Conservation (phyloP, 495 filamentous ascomycete genomes). For the Thozetella sp. region DNA sequence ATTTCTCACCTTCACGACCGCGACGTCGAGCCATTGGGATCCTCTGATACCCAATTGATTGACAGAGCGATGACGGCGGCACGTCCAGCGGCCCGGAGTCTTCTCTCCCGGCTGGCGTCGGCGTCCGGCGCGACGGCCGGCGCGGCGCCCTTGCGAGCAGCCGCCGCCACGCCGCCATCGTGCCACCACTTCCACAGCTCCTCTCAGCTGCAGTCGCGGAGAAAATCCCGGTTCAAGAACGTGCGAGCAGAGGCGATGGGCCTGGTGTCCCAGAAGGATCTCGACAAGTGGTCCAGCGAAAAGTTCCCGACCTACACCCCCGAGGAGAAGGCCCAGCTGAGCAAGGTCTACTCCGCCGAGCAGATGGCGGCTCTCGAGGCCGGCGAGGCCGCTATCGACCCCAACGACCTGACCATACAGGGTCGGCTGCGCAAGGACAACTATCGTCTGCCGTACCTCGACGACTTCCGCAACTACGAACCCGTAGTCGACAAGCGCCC, state of each 20-base stretch:
- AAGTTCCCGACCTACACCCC: slow-evolving; percentile 65
- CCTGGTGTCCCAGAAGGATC: slow-evolving; percentile 31
- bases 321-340: slow-evolving; percentile 65
- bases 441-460: slow-evolving; percentile 74
- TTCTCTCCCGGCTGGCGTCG: slow-evolving; percentile 27
- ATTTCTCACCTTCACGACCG: slow-evolving; percentile 6
- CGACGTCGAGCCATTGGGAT: slow-evolving; percentile 4
- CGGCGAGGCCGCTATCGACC: slow-evolving; percentile 80
- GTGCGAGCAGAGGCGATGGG: slow-evolving; percentile 45
- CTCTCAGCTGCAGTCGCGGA: slow-evolving; percentile 32
- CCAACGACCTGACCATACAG: slow-evolving; percentile 74
- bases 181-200: slow-evolving; percentile 47
- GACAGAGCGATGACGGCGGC: slow-evolving; percentile 30
- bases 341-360: slow-evolving; percentile 70
- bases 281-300: slow-evolving; percentile 43
- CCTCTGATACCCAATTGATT: slow-evolving; percentile 9
- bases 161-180: slow-evolving; percentile 16
- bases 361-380: slow-evolving; percentile 87
- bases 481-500: slow-evolving; percentile 69
- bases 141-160: slow-evolving; percentile 16
- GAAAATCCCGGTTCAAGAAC: slow-evolving; percentile 41
- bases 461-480: slow-evolving; percentile 79
- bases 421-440: slow-evolving; percentile 69
- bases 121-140: slow-evolving; percentile 9
- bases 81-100: slow-evolving; percentile 30